phyloP scores from a whole-genome alignment of 2,329 filamentous ascomycete genomes.

The Pseudogymnoascus sp. region DNA sequence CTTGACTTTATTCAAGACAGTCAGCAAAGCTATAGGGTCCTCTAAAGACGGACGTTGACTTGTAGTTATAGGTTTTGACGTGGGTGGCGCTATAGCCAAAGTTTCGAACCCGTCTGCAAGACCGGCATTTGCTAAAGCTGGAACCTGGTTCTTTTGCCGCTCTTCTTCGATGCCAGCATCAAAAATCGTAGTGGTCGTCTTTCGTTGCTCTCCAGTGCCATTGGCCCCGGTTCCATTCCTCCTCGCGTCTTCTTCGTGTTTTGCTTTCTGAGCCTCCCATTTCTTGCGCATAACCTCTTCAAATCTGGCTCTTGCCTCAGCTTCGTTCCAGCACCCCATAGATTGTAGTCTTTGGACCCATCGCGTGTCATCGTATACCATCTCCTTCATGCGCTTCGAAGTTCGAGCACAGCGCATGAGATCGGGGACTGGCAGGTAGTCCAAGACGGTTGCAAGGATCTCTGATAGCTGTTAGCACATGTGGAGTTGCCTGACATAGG shows the following conservation, averaged over 20 bases:
- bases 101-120: constrained; percentile 72
- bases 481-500: background rate
- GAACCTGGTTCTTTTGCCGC: constrained; percentile 36
- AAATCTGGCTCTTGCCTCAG: constrained; percentile 70
- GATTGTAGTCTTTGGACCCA: constrained; percentile 81
- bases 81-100: constrained; percentile 45
- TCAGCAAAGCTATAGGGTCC: constrained; percentile 56
- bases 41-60: constrained; percentile 35
- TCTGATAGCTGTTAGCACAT: constrained; percentile 42
- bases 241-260: constrained; percentile 29
- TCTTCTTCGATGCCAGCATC: constrained; percentile 65
- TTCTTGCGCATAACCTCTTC: constrained; percentile 61
- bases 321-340: constrained; percentile 90
- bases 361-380: constrained; percentile 96
- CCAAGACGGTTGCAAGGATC: constrained; percentile 78
- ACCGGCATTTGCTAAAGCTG: constrained; percentile 26
- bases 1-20: constrained; percentile 59
- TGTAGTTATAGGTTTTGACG: constrained; percentile 28
- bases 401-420: constrained; percentile 78
- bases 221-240: constrained; percentile 27
- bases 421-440: constrained; percentile 79
- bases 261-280: constrained; percentile 47
- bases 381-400: constrained; percentile 83
- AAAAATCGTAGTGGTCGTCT: constrained; percentile 57
- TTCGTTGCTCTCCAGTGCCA: constrained; percentile 22